phyloP scores from a whole-genome alignment of 1,284 basidiomycete genomes.

The Ganoderma resinaceum region DNA sequence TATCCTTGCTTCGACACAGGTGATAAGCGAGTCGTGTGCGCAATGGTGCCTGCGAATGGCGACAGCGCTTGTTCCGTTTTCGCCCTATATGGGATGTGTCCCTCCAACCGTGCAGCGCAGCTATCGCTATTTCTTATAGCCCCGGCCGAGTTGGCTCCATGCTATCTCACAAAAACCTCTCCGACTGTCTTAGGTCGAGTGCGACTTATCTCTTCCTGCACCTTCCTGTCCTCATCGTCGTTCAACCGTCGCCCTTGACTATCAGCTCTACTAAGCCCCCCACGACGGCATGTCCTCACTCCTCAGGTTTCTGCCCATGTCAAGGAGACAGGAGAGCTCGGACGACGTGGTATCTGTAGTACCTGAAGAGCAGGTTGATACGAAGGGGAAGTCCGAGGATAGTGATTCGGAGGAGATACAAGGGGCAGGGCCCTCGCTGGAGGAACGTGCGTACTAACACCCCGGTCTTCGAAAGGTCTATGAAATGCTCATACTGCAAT shows the following conservation, averaged over 20 bases:
- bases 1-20: not conserved
- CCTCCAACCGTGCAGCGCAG: not conserved
- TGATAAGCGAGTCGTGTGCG: slow-evolving; percentile 2
- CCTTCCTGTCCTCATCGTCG: not conserved
- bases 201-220: not conserved
- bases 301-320: slow-evolving; percentile 16
- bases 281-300: slow-evolving; percentile 19
- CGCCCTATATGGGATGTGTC: not conserved
- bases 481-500: not conserved
- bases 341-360: slow-evolving; percentile 5
- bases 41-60: slow-evolving; percentile 11
- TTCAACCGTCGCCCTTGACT: not conserved
- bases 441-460: slow-evolving; percentile 20
- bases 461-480: not conserved
- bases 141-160: not conserved
- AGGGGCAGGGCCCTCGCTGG: slow-evolving; percentile 17
- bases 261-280: not conserved
- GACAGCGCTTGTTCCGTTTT: not conserved
- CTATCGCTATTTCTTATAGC: slow-evolving; percentile 5
- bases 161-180: not conserved
- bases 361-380: slow-evolving; percentile 15
- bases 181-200: not conserved
- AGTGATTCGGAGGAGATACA: slow-evolving; percentile 23
- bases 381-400: slow-evolving; percentile 20
- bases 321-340: slow-evolving; percentile 4